Conservation (phyloP, 306 rosid genomes). For the Pueraria montana region DNA sequence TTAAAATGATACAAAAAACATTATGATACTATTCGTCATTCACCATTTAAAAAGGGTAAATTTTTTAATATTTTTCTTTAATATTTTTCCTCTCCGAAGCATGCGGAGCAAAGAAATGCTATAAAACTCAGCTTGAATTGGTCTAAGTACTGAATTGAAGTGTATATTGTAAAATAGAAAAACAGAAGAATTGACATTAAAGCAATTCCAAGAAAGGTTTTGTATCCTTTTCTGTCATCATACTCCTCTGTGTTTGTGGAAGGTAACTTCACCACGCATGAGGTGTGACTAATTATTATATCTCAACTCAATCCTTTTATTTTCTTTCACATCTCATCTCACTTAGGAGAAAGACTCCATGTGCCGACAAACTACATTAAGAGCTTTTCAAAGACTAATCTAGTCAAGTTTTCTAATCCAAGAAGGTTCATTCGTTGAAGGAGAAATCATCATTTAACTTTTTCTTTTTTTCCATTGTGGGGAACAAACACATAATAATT, state of each 20-base stretch:
- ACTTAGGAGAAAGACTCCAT: neutral
- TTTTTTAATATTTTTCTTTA: too few species aligned
- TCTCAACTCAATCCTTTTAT: neutral
- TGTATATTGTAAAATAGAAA: neutral
- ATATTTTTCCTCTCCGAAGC: neutral
- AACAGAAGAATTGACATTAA: neutral
- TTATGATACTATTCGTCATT: too few species aligned
- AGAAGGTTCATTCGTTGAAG: conserved; percentile 21
- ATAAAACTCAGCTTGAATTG: neutral
- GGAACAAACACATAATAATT: conserved; percentile 31
- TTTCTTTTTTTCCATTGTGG: neutral
- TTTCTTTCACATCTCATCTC: conserved; percentile 22
- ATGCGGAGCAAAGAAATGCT: neutral
- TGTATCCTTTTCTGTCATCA: neutral
- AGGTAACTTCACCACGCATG: neutral
- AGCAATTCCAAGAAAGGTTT: neutral
- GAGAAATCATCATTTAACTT: conserved; percentile 32
- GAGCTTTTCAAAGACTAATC: conserved; percentile 26
- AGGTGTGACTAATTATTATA: neutral
- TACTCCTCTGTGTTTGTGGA: neutral
- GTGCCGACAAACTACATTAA: conserved; percentile 39
- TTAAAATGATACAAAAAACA: too few species aligned
- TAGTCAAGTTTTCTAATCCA: neutral
- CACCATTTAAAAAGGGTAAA: too few species aligned
- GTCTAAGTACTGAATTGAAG: neutral